phyloP scores from a whole-genome alignment of 768 basidiomycete genomes.

The Harrya chromipes region DNA sequence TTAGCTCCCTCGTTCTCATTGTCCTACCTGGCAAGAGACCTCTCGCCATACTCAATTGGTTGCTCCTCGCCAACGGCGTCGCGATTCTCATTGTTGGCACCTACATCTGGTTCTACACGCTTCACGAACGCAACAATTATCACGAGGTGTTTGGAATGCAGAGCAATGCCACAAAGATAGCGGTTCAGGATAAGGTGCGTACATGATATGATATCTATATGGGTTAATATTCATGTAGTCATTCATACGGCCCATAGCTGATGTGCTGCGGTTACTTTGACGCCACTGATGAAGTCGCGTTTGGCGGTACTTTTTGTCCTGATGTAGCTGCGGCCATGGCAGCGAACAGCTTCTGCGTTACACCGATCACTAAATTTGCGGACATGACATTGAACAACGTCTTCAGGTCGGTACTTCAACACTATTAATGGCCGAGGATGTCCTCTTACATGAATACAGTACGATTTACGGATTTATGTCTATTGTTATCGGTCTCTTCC shows the following conservation, averaged over 20 bases:
- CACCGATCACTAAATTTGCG: slow-evolving; percentile 61
- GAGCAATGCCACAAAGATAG: slow-evolving; percentile 44
- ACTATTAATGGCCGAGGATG: not conserved
- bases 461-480: slow-evolving; percentile 83
- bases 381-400: slow-evolving; percentile 75
- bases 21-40: slow-evolving; percentile 65
- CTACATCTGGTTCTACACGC: slow-evolving; percentile 79
- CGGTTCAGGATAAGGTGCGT: slow-evolving; percentile 72
- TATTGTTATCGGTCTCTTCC: slow-evolving; percentile 67
- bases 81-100: slow-evolving; percentile 63
- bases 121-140: slow-evolving; percentile 69
- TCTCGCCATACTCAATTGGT: slow-evolving; percentile 75
- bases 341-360: slow-evolving; percentile 61
- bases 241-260: slow-evolving; percentile 45
- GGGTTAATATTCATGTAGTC: not conserved
- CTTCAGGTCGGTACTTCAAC: slow-evolving; percentile 62
- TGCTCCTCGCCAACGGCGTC: slow-evolving; percentile 61
- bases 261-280: slow-evolving; percentile 86
- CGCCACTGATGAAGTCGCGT: slow-evolving; percentile 52
- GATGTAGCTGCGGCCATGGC: slow-evolving; percentile 37
- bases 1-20: slow-evolving; percentile 68
- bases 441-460: slow-evolving; percentile 27
- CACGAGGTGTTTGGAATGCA: slow-evolving; percentile 51
- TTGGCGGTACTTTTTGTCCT: slow-evolving; percentile 62
- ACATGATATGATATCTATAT: not conserved